Base-by-base conservation (phyloP, 441 rosid genomes). In the Theobroma grandiflorum region DNA sequence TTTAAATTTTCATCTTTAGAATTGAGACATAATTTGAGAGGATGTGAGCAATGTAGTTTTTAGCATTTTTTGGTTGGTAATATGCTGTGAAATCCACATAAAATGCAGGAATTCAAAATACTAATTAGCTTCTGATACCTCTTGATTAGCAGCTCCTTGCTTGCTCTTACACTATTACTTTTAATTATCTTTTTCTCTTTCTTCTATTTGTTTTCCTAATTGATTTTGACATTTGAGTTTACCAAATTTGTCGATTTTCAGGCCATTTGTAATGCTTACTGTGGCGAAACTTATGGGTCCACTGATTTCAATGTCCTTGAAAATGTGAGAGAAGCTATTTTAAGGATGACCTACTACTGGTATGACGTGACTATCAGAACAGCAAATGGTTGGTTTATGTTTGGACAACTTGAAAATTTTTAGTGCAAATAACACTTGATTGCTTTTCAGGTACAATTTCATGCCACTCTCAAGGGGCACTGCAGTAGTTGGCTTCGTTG, bases 391-490 rank as follows among this genome's bases (percentile, higher is more conserved):
- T 62, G 40, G 66, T 75, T 79, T 82, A 12, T 70, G 26, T 40
- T 69, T 66, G 20, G 76, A 45, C 37, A 37, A 74, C 76, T 52
- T 53, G 33, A 18, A 55, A 16, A 18, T 76, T 64, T 49, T 73
- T 74, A 72, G 3, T 47, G 11, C 43, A 55, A 78, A 68, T 37
- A 66, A 77, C 14, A 52, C 38, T 45, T 6, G 61, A 47, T 71
- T 67, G 74, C 62, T 69, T 72, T 73, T 18, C 90, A 97, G 99
- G 99, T 97, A 95, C 82, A 97, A 93, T 82, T 97, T 97, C 84
- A 97, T 94, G 99, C 99, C 99, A n/a, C 84, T 97, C 76, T 89
- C 98, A 55, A 93, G 99, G 89, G 99, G 99, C 40, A 89, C 98
- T 66, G 98, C 98, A 49, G 94, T 78, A 76, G 97, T 96, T 45